phyloP scores from a whole-genome alignment of 139 green algal genomes.

The Spirogloea muscicola region DNA sequence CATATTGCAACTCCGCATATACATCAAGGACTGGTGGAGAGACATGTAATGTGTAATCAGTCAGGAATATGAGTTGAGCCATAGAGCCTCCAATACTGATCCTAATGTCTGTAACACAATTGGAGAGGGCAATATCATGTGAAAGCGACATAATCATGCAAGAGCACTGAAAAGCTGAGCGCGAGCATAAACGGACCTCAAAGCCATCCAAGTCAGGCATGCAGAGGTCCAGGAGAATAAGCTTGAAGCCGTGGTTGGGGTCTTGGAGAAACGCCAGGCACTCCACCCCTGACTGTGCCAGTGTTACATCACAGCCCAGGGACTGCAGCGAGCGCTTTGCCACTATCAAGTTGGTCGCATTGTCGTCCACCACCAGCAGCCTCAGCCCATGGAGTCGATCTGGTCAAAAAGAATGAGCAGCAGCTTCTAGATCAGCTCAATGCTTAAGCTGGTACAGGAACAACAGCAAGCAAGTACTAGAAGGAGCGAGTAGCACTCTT shows the following conservation, averaged over 20 bases:
- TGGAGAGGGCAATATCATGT: no score
- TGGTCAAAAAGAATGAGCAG: background rate
- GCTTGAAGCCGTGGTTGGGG: background rate
- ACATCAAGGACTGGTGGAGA: no score
- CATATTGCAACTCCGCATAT: no score
- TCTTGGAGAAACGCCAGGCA: background rate
- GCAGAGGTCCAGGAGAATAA: constrained; percentile 34
- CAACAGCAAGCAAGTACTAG: no score
- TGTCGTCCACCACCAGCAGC: constrained; percentile 32
- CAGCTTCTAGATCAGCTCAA: no score
- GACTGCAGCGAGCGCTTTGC: constrained; percentile 55
- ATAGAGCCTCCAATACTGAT: no score
- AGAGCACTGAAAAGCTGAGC: constrained; percentile 14
- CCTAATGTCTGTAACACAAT: no score
- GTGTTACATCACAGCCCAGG: constrained; percentile 23
- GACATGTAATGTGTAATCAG: no score
- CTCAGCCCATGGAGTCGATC: constrained; percentile 1
- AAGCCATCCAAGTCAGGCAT: constrained; percentile 35
- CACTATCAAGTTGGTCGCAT: constrained; percentile 54
- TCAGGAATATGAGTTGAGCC: no score
- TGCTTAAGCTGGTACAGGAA: no score
- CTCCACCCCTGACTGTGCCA: constrained; percentile 5
- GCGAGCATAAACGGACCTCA: constrained; percentile 18
- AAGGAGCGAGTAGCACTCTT: no score
- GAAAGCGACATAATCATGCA: no score